phyloP scores from a whole-genome alignment of 306 rosid species.

The Fagus crenata region DNA sequence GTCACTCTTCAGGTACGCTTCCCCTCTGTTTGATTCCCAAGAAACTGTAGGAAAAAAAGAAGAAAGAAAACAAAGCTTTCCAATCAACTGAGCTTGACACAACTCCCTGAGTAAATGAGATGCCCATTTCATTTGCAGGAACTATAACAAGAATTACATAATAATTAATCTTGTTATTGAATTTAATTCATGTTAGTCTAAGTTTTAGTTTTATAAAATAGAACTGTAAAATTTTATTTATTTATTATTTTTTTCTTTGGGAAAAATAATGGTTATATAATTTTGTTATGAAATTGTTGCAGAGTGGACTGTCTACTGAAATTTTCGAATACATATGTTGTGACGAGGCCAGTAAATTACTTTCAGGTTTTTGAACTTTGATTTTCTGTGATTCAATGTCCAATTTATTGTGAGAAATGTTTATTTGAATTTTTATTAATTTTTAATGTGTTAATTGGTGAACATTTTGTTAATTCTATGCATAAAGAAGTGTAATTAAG shows the following conservation, averaged over 20 bases:
- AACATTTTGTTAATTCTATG: neutral
- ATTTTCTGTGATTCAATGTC: neutral
- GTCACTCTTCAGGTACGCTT: conserved; percentile 43
- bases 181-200: neutral
- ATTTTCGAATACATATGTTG: conserved; percentile 33
- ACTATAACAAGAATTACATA: neutral
- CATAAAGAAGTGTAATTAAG: too few species aligned
- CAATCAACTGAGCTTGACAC: neutral
- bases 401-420: neutral
- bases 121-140: neutral
- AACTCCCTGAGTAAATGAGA: neutral
- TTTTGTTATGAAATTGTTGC: conserved; percentile 15
- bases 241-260: conserved; percentile 13
- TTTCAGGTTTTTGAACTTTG: conserved; percentile 42
- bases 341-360: conserved; percentile 31
- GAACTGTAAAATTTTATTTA: neutral
- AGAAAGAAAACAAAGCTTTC: neutral
- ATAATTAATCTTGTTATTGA: too few species aligned
- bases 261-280: neutral
- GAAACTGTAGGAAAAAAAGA: neutral
- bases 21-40: conserved; percentile 3
- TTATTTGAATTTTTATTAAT: neutral
- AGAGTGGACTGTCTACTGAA: conserved; percentile 62
- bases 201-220: neutral
- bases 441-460: neutral